Evolutionary conservation across 1,139 yeast species (phyloP).

Genomic region (Taiozyma onychis): DNA sequence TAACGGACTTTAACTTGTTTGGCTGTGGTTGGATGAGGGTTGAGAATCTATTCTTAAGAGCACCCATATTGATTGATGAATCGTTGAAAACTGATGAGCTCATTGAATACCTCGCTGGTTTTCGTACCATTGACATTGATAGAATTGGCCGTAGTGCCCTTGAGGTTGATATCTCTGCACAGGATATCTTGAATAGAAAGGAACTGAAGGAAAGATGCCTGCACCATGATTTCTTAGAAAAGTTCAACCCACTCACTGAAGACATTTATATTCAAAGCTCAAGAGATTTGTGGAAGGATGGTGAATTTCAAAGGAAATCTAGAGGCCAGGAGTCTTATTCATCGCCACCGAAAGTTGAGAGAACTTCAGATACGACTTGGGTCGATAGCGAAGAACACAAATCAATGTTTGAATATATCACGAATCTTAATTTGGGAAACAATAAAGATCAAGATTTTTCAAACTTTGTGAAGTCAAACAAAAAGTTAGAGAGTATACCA

Average conservation of each 20-base stretch:
- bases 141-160: slow-evolving; percentile 58
- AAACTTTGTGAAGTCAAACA: slow-evolving; percentile 15
- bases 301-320: slow-evolving; percentile 45
- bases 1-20: slow-evolving; percentile 75
- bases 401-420: slow-evolving; percentile 28
- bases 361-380: slow-evolving; percentile 30
- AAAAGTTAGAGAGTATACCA: slow-evolving; percentile 12
- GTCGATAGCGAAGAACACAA: slow-evolving; percentile 32
- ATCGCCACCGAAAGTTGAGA: slow-evolving; percentile 13
- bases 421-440: slow-evolving; percentile 12
- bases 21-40: slow-evolving; percentile 76
- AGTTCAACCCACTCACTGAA: slow-evolving; percentile 13
- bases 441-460: slow-evolving; percentile 4
- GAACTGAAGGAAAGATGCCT: slow-evolving; percentile 39
- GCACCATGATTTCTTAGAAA: slow-evolving; percentile 46
- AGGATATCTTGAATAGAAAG: slow-evolving; percentile 49
- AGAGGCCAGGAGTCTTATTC: slow-evolving; percentile 32
- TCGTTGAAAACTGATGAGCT: slow-evolving; percentile 24
- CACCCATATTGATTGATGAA: slow-evolving; percentile 29
- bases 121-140: slow-evolving; percentile 14
- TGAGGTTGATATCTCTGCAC: slow-evolving; percentile 65
- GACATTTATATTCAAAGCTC: slow-evolving; percentile 50
- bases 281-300: slow-evolving; percentile 56
- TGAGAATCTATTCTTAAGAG: slow-evolving; percentile 27
- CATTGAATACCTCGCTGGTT: slow-evolving; percentile 22